Percentiles rank a stretch among this genome's conserved stretches.
These are phyloP conservation scores for Ogataea methylovora DNA, from an alignment of 805 yeast genomes.

Conservation along the genomic window DNA sequence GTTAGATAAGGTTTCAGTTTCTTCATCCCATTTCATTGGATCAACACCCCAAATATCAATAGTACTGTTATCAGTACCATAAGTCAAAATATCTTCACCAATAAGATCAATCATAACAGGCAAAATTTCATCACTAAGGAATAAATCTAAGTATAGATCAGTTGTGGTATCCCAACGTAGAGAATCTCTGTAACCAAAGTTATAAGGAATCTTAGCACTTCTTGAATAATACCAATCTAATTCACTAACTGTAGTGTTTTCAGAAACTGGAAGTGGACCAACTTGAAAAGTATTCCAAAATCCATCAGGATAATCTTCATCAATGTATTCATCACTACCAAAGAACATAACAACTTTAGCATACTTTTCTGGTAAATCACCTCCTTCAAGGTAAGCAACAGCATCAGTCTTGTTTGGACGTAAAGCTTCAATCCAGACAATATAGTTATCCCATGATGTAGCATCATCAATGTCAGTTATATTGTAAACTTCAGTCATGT, in stretches of 20 bases:
- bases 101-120: conserved; percentile 2
- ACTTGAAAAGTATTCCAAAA: conserved; percentile 3
- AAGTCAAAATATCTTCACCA: background rate
- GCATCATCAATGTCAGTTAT: conserved; percentile 2
- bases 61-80: background rate
- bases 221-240: conserved; percentile 1
- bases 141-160: background rate
- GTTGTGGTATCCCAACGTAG: background rate
- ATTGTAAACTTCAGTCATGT: background rate
- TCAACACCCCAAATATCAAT: conserved; percentile 2
- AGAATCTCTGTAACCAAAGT: conserved; percentile 3
- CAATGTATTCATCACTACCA: conserved; percentile 1
- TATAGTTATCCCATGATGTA: conserved; percentile 2
- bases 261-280: conserved; percentile 2
- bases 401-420: conserved; percentile 22
- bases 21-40: conserved; percentile 2
- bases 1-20: background rate
- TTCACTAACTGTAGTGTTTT: background rate
- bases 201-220: conserved; percentile 1
- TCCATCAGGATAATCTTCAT: conserved; percentile 1
- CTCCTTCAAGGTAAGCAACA: conserved; percentile 12
- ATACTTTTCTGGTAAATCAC: conserved; percentile 12
- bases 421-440: conserved; percentile 4
- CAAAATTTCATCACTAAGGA: background rate
- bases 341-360: conserved; percentile 3